These are phyloP conservation scores for Viola pubescens DNA, from an alignment of 441 rosid species.

Conservation along the genomic window DNA sequence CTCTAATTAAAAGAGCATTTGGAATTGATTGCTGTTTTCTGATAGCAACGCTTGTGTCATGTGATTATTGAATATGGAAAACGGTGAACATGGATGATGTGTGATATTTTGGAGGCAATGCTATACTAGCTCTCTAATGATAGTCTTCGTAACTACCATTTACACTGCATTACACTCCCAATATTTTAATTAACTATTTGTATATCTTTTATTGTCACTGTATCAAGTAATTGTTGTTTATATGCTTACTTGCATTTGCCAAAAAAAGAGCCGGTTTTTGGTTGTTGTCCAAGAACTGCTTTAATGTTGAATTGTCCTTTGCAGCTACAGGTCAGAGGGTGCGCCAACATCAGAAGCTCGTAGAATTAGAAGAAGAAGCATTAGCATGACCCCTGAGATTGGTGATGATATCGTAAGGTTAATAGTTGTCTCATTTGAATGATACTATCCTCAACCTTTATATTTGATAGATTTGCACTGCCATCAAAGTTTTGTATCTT, in stretches of 20 bases:
- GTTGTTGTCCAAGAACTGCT: constrained; percentile 14
- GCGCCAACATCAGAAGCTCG: constrained; percentile 72
- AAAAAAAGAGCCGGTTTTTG: too few species aligned
- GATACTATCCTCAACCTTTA: too few species aligned
- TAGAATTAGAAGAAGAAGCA: constrained; percentile 94
- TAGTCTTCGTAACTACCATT: background rate
- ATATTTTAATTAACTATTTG: background rate
- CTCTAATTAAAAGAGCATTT: too few species aligned
- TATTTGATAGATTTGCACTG: too few species aligned
- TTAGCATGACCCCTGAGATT: constrained; percentile 97
- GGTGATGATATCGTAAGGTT: constrained; percentile 99
- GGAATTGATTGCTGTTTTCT: too few species aligned
- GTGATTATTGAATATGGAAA: background rate
- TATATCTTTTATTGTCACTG: background rate
- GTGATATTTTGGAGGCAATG: background rate
- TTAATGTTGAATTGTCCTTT: constrained; percentile 19
- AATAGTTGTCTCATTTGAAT: constrained; percentile 9
- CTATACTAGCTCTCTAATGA: background rate
- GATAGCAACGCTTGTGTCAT: too few species aligned
- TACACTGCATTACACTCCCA: background rate
- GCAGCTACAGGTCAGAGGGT: constrained; percentile 73
- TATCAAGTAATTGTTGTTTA: background rate
- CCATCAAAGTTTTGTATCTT: too few species aligned
- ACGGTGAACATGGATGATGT: background rate
- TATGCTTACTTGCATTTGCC: too few species aligned